These are phyloP conservation scores for Erysimum pusillum DNA, from an alignment of 441 rosid species.

Conservation along the genomic window DNA sequence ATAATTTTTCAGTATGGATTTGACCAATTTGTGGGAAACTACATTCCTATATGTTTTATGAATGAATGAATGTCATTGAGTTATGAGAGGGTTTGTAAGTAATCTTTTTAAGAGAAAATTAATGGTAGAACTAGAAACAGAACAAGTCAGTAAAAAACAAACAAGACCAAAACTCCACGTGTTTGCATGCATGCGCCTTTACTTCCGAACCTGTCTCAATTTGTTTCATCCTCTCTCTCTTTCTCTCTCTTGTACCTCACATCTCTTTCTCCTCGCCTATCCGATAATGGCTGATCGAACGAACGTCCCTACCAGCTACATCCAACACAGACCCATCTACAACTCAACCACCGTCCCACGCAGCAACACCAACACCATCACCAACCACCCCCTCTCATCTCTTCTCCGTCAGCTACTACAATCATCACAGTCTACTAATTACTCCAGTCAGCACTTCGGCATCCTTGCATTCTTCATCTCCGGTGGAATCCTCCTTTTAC, in stretches of 20 bases:
- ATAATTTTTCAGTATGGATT: too few relatives aligned
- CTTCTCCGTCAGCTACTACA: conserved; percentile 60
- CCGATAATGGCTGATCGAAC: conserved; percentile 66
- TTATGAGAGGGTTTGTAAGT: too few relatives aligned
- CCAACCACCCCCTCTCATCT: conserved; percentile 47
- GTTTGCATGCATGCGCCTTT: conserved; percentile 55
- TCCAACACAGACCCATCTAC: conserved; percentile 29
- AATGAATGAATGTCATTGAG: too few relatives aligned
- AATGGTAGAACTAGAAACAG: too few relatives aligned
- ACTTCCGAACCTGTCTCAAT: conserved; percentile 36
- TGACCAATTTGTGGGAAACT: too few relatives aligned
- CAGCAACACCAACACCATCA: conserved; percentile 40
- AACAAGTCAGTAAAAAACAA: too few relatives aligned
- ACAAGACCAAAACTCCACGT: conserved; percentile 48
- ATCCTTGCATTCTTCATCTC: conserved; percentile 63
- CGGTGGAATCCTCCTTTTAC: conserved; percentile 70
- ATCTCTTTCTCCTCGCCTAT: conserved; percentile 23
- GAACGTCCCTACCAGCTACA: conserved; percentile 42
- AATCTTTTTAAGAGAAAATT: too few relatives aligned
- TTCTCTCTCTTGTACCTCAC: background rate
- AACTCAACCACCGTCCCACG: conserved; percentile 36
- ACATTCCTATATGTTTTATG: too few relatives aligned
- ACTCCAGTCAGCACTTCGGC: conserved; percentile 63
- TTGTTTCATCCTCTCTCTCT: conserved; percentile 37
- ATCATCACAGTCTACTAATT: conserved; percentile 57